Evolutionary conservation across 805 yeast species (phyloP), one percentile per base, ranked within the genome.

Genomic region (Maudiozyma barnettii): DNA sequence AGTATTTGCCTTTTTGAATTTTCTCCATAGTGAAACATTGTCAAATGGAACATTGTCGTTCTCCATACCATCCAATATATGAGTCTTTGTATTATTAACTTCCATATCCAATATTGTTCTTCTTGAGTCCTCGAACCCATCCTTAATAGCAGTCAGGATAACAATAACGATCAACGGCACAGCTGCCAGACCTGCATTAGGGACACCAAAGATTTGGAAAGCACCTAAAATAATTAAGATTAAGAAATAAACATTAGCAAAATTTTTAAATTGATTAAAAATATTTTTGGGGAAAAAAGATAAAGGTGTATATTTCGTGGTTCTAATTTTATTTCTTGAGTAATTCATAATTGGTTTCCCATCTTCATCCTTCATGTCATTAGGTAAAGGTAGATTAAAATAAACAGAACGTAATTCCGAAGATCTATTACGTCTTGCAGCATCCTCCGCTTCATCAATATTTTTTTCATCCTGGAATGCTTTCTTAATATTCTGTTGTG

Each of bases 281-380:
- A 91, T 63, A 66, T 91, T 89, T 63, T 89, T 89, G 3, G 98
- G 98, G 38, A 93, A 55, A 61, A 91, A 91, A 10, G 88, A 72
- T 39, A 93, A 60, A 7, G 98, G 96, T 2, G 98, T 91, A 67
- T 91, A 91, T 69, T 88, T 91, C 1, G 99, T 88, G 0, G 98
- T 90, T 69, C 97, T 80, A 54, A 93, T 87, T 64, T 93, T 91
- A 71, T 91, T 91, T 51, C 96, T 75, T 14, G 95, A 78, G 60
- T 84, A 91, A 13, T 65, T 59, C 1, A 72, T 70, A 14, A 58
- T 59, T 2, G 93, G 85, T 31, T 75, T 71, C 12, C 82, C 82
- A 2, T 81, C 75, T 58, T 79, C 80, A 52, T 81, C 82, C 19
- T 78, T 44, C 61, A 72, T 65, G 22, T 75, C 75, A 20, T 72